Evolutionary conservation across 225 moss, liverwort and hornwort species (phyloP), one percentile per base, ranked within the genome.

Genomic region (Pseudoscleropodium purum): DNA sequence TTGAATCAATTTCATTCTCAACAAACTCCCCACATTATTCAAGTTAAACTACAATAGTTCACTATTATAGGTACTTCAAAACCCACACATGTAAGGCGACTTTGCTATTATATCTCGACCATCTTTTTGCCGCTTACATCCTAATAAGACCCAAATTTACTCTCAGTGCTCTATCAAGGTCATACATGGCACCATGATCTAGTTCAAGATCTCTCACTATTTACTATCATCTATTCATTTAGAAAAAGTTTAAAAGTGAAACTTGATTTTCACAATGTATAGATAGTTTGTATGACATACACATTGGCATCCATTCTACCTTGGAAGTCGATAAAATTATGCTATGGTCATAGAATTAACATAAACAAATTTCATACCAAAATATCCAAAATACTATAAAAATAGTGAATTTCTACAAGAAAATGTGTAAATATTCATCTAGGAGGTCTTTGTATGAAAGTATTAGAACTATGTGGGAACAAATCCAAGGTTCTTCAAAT

Each of bases 201-300:
- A 36, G 0, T 76, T 31, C 0, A 52, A 0, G 2, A 56, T 37
- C 9, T 78, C 2, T 56, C 2, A 56, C 10, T 15, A 56, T 78
- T 2, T 0, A 15, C 26, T 10, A 26, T 11, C 10, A n/a, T 79
- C 1, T 57, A 16, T 2, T n/a, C 18, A 25, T 11, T n/a, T 15
- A 57, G 3, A 79, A 59, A 1, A n/a, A n/a, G 1, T 57, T 56
- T 1, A 79, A 0, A 57, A n/a, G n/a, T 7, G 0, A 56, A 0
- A 79, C 1, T 57, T 57, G 4, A 18, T 27, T 11, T n/a, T 27
- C 36, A 16, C 0, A 0, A 18, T 57, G 1, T 57, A 2, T 17
- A 57, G 4, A 31, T 75, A 7, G 6, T 79, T 27, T 56, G 4
- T 79, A 26, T 57, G 17, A n/a, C 0, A 0, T 6, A n/a, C 0